These are phyloP conservation scores for Parastagonospora nodorum DNA, from an alignment of 2,329 filamentous ascomycete species.

Conservation along the genomic window DNA sequence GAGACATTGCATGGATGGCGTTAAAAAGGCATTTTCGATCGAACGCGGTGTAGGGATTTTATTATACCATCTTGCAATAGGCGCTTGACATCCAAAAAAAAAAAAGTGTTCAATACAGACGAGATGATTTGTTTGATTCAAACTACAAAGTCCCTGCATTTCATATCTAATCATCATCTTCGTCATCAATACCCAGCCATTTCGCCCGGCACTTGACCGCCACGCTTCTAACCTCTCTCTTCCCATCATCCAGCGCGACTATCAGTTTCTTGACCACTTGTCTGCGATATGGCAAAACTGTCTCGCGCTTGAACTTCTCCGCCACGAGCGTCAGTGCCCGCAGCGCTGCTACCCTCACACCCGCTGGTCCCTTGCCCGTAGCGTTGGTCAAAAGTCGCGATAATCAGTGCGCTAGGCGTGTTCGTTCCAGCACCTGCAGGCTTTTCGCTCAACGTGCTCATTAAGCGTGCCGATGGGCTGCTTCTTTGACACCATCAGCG, in stretches of 20 bases:
- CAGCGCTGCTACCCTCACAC: constrained; percentile 55
- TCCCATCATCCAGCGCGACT: constrained; percentile 64
- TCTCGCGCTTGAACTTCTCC: constrained; percentile 54
- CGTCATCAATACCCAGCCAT: constrained; percentile 65
- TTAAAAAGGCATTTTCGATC: constrained; percentile 23
- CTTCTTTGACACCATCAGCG: constrained; percentile 61
- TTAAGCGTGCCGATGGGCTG: constrained; percentile 63
- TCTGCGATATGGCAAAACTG: constrained; percentile 61
- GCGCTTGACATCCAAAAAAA: not conserved
- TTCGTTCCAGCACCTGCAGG: constrained; percentile 58
- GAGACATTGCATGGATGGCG: constrained; percentile 35
- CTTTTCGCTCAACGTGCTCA: constrained; percentile 62
- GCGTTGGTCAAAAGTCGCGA: constrained; percentile 58
- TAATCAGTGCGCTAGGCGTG: constrained; percentile 65
- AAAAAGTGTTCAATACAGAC: constrained; percentile 6
- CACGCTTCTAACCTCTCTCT: constrained; percentile 65
- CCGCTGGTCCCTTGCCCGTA: constrained; percentile 33
- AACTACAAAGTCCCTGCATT: not conserved
- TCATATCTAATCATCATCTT: constrained; percentile 52
- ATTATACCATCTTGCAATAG: constrained; percentile 26
- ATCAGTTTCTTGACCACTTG: constrained; percentile 62
- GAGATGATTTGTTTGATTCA: not conserved
- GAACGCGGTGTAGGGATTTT: constrained; percentile 18
- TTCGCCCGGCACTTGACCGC: constrained; percentile 65
- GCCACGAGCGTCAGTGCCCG: constrained; percentile 56